Evolutionary conservation across 2,329 filamentous ascomycete species (phyloP), one percentile per base, ranked within the genome.

Genomic region (Diaporthe sp.): DNA sequence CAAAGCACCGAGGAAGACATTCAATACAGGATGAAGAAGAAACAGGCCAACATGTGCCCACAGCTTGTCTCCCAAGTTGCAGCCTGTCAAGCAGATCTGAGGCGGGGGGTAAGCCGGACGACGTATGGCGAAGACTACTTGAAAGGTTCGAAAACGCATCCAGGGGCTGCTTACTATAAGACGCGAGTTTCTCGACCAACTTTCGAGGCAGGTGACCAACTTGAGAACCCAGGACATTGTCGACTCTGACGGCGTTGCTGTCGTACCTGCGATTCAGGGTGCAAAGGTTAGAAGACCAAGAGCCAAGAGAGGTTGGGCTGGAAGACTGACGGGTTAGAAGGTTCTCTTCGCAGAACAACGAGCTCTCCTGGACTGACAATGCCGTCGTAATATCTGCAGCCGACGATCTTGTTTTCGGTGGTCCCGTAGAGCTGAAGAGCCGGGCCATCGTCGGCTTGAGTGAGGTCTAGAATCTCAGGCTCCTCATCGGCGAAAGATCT

Each of bases 161-260:
- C 22, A 25, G 55, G 22, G 17, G 32, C 13, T 58, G 32, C 55
- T 59, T 39, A 59, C 55, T 87, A 80, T 94, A 95, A 2, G 88
- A 89, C 0, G 94, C 91, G 70, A 98, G 84, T 81, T 94, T 96
- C n/a, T 86, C 84, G 0, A 92, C 94, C 30, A 94, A 80, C 1
- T 83, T 86, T 17, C 90, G 87, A 9, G 94, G 93, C 53, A 97
- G 86, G 82, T 97, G 94, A 0, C 95, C 95, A 78, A 97, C 94
- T 79, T 97, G 94, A 10, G 83, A 81, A 22, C 91, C 89, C 79
- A 93, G 89, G 19, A 96, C 94, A 81, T 97, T 97, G 78, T 94
- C 88, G 1, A 97, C 90, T 7, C 91, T 90, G 73, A 97, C 94
- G 0, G 94, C 94, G 83, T 97, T 97, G 8, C 78, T 76, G 80